phyloP scores from a whole-genome alignment of 768 basidiomycete genomes.

The Suillus luteus region DNA sequence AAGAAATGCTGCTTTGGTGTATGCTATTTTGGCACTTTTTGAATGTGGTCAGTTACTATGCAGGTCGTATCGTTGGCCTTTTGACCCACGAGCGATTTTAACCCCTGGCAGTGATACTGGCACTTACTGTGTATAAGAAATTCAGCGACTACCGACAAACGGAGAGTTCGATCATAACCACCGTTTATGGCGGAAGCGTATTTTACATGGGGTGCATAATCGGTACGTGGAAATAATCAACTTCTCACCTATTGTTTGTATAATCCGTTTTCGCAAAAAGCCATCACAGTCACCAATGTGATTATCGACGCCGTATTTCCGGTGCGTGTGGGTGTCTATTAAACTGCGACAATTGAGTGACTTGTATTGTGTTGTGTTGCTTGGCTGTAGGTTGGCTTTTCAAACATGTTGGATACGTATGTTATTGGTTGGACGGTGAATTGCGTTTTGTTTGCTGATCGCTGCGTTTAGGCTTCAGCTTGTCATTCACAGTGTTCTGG shows the following conservation, averaged over 20 bases:
- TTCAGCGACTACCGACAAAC: conserved; percentile 2
- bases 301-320: conserved; percentile 15
- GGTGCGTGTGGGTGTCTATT: conserved; percentile 6
- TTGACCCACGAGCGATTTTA: neutral
- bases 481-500: conserved; percentile 28
- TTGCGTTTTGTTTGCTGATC: neutral
- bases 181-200: conserved; percentile 20
- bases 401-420: conserved; percentile 2
- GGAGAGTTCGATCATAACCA: conserved; percentile 14
- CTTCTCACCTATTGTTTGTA: neutral
- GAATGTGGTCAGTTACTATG: neutral
- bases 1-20: conserved; percentile 4
- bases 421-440: neutral
- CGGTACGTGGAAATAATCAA: conserved; percentile 6
- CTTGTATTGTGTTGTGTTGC: neutral
- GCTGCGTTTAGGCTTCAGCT: conserved; percentile 18
- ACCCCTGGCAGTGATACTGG: conserved; percentile 1
- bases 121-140: conserved; percentile 5
- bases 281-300: conserved; percentile 21
- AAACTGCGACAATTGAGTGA: neutral
- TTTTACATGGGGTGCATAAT: conserved; percentile 23
- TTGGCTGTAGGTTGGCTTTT: neutral
- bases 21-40: neutral
- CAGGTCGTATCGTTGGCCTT: neutral
- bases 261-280: conserved; percentile 11